A percentile compares a stretch with the other conserved stretches of the same genome.
Conservation (phyloP, 768 basidiomycete genomes). For the Lanmaoa rubissima region DNA sequence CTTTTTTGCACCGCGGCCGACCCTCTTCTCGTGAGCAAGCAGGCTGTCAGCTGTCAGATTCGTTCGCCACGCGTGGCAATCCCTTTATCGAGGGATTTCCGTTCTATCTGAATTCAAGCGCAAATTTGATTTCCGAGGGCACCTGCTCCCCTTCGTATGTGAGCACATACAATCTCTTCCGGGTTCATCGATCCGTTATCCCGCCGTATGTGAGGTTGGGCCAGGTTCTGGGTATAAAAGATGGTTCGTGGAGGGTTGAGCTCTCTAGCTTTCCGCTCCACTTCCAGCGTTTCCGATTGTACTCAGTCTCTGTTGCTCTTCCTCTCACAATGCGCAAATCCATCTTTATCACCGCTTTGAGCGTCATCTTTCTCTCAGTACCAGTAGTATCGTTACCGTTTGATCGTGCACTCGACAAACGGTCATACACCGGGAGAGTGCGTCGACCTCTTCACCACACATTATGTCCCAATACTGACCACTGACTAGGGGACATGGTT, state of each 20-base stretch:
- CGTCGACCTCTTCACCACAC: constrained; percentile 15
- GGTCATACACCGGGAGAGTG: constrained; percentile 54
- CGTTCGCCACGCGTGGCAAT: background rate
- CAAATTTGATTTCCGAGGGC: constrained; percentile 3
- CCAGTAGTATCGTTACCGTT: constrained; percentile 36
- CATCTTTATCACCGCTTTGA: constrained; percentile 36
- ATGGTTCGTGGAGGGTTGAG: background rate
- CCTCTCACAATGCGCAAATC: constrained; percentile 13
- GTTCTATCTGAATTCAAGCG: background rate
- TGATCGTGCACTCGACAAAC: constrained; percentile 42
- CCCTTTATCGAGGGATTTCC: background rate
- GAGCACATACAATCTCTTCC: constrained; percentile 8
- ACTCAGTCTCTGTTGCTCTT: background rate
- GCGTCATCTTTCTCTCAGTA: constrained; percentile 39
- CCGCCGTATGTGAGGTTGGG: constrained; percentile 14
- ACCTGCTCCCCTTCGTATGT: background rate
- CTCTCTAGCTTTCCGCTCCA: background rate
- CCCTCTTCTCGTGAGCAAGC: background rate
- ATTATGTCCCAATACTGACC: background rate
- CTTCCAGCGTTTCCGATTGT: background rate
- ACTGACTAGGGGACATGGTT: constrained; percentile 60
- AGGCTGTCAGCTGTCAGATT: background rate
- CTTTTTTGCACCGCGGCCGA: background rate
- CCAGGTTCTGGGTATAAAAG: constrained; percentile 21
- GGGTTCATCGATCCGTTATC: constrained; percentile 7